phyloP scores from a whole-genome alignment of 805 yeast genomes.

The Candida pseudofarinosa region DNA sequence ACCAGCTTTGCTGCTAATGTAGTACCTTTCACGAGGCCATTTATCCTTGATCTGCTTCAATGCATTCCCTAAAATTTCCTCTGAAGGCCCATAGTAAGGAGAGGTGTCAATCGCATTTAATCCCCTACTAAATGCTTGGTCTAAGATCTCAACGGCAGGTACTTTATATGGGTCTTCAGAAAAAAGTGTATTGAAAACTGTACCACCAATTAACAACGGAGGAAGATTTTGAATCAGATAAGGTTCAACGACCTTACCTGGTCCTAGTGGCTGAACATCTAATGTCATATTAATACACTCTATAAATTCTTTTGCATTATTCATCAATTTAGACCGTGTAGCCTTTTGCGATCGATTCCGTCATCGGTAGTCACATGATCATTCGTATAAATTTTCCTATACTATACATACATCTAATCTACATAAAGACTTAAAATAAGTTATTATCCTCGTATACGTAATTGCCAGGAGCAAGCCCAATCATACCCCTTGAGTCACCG shows the following conservation, averaged over 20 bases:
- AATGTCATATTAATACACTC: no score
- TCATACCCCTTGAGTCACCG: slow-evolving; percentile 26
- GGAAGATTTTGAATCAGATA: slow-evolving; percentile 37
- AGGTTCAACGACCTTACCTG: slow-evolving; percentile 13
- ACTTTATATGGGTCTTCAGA: slow-evolving; percentile 60
- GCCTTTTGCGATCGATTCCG: no score
- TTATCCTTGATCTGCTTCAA: slow-evolving; percentile 27
- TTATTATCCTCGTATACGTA: slow-evolving; percentile 33
- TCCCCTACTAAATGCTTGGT: slow-evolving; percentile 61
- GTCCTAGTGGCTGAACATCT: slow-evolving; percentile 15
- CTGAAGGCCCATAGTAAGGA: slow-evolving; percentile 91
- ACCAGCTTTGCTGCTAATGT: slow-evolving; percentile 84
- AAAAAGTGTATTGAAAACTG: slow-evolving; percentile 80
- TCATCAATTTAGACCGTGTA: no score
- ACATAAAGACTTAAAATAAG: slow-evolving; percentile 7
- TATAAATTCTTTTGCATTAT: no score
- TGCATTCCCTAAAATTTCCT: slow-evolving; percentile 66
- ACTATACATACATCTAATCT: neutral
- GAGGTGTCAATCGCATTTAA: slow-evolving; percentile 83
- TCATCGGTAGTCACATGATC: neutral
- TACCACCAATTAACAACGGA: slow-evolving; percentile 79
- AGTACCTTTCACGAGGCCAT: slow-evolving; percentile 58
- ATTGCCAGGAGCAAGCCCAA: slow-evolving; percentile 43
- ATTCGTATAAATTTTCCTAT: neutral
- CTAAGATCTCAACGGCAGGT: slow-evolving; percentile 55